A percentile compares a stretch with the other conserved stretches of the same genome.
These are phyloP conservation scores for Cordyceps cateniannulata DNA, from an alignment of 2,329 filamentous ascomycete genomes.

Conservation along the genomic window DNA sequence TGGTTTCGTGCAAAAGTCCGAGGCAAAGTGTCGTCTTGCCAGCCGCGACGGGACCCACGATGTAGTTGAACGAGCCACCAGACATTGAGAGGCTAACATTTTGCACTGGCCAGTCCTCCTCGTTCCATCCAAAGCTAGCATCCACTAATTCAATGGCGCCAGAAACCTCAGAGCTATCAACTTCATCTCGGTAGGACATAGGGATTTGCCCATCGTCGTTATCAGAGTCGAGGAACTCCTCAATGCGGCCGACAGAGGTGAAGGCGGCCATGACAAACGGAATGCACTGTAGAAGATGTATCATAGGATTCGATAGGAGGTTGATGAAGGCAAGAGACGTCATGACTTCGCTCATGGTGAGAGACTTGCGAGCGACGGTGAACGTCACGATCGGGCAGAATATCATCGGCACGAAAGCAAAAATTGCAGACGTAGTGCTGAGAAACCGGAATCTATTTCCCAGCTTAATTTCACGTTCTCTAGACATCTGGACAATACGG, in stretches of 20 bases:
- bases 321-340: constrained; percentile 24
- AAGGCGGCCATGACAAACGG: neutral
- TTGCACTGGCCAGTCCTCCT: neutral
- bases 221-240: constrained; percentile 1
- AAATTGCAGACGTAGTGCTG: constrained; percentile 19
- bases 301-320: constrained; percentile 21
- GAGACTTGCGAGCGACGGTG: constrained; percentile 16
- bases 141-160: neutral
- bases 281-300: constrained; percentile 8
- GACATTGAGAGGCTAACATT: neutral
- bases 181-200: neutral
- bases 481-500: constrained; percentile 10
- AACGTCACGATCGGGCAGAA: constrained; percentile 29
- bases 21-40: constrained; percentile 19
- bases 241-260: neutral
- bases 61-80: neutral
- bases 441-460: constrained; percentile 20
- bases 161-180: neutral
- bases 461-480: constrained; percentile 17
- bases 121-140: neutral
- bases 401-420: constrained; percentile 24
- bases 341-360: constrained; percentile 23
- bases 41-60: constrained; percentile 25
- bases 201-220: neutral
- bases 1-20: neutral